Base-by-base conservation (phyloP, 1,284 basidiomycete species). In the Mycosarcoma maydis region DNA sequence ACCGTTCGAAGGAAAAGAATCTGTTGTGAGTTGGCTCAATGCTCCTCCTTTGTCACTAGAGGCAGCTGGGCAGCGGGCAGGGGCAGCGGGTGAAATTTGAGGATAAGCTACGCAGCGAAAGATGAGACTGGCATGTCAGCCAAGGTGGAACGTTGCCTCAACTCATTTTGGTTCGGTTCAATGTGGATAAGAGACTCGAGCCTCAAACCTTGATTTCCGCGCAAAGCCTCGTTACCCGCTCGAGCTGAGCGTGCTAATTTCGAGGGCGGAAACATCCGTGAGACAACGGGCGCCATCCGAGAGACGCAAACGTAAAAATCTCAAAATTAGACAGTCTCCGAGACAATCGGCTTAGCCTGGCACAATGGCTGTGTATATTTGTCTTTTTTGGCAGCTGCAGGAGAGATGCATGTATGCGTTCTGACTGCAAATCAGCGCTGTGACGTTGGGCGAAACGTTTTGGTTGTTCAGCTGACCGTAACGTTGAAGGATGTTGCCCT, bases 211-310 rank as follows among this genome's bases (percentile, higher is more conserved):
- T 45, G 52, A 55, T 29, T 55, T 42, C 39, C 52, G 38, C 22
- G 26, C 19, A 24, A 14, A 30, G 2, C 41, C 27, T 17, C 14
- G 9, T 29, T 48, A 19, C n/a, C 36, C 37, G 27, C n/a, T 19
- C 11, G 5, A 48, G 29, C 29, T 30, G 29, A 30, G 29, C 29
- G 14, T 30, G 26, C 38, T 37, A 27, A 20, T 11, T 32, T n/a
- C 32, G 36, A 33, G 3, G n/a, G 20, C 54, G 54, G 54, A 56
- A 20, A 56, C 34, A 44, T 56, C 54, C 54, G 53, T 16, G 4
- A 40, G 14, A 17, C 17, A 34, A 30, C 48, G 48, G 48, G 32
- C 39, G 14, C 13, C 6, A 36, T 29, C 44, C 53, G 45, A 55
- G 45, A n/a, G 11, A 33, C 49, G 51, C 42, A 39, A 53, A 43